phyloP scores from a whole-genome alignment of 2,329 filamentous ascomycete species.

The Amesomyces nigricolor region DNA sequence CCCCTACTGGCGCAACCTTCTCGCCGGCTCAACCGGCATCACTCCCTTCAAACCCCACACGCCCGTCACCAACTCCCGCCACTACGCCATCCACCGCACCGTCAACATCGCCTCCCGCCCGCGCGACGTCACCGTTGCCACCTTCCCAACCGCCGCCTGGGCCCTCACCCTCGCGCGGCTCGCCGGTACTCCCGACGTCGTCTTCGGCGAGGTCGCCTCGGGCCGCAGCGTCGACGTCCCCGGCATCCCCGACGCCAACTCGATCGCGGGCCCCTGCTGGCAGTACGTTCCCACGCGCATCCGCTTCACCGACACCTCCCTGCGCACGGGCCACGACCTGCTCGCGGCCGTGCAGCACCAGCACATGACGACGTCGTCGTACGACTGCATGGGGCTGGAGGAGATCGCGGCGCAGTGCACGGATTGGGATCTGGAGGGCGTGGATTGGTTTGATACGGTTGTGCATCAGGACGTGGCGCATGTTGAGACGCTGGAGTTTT shows the following conservation, averaged over 20 bases:
- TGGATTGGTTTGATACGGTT: conserved; percentile 48
- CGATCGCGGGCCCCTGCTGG: conserved; percentile 59
- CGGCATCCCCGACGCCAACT: conserved; percentile 47
- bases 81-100: conserved; percentile 39
- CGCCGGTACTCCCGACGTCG: conserved; percentile 48
- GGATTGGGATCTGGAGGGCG: conserved; percentile 36
- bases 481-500: conserved; percentile 48
- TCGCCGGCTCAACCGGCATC: conserved; percentile 48
- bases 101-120: conserved; percentile 43
- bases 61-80: conserved; percentile 33
- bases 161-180: conserved; percentile 55
- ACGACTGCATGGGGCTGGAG: conserved; percentile 38
- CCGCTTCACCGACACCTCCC: conserved; percentile 44
- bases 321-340: conserved; percentile 42
- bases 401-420: conserved; percentile 48
- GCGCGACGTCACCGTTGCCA: conserved; percentile 56
- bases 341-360: conserved; percentile 51
- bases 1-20: conserved; percentile 56
- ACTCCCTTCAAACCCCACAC: conserved; percentile 37
- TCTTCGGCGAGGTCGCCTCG: conserved; percentile 61
- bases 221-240: conserved; percentile 56
- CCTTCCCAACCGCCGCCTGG: conserved; percentile 63
- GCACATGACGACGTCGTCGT: conserved; percentile 46
- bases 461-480: conserved; percentile 57
- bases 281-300: conserved; percentile 62